Base-by-base conservation (phyloP, 2,329 filamentous ascomycete species). In the Cryphonectria naterciae region DNA sequence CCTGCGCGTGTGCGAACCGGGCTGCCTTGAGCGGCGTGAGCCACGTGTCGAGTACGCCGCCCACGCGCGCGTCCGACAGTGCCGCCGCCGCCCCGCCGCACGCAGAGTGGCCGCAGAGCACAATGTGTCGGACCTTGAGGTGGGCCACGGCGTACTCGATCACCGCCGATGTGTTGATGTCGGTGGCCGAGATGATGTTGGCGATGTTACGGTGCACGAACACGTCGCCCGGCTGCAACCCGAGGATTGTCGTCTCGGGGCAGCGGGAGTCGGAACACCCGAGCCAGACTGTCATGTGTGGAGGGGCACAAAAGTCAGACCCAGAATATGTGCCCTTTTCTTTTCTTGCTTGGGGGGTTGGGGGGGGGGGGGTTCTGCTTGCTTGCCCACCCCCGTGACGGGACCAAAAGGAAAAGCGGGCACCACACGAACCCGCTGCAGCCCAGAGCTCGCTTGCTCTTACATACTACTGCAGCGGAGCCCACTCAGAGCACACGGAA, bases 161-260 rank as follows among this genome's bases (percentile, higher is more conserved):
- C 62, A 95, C 93, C 69, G 89, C 88, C 15, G 89, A 86, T 46
- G 90, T 90, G 82, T 89, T 93, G 79, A 95, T 87, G 79, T 97
- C 94, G 76, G 89, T 90, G 28, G 90, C 84, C 70, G 90, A 89
- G 74, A 97, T 83, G 77, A 95, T 89, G 83, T 97, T 97, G 81
- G 93, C 93, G 79, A 97, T 95, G 84, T 97, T 97, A 79, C 94
- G 92, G 85, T 97, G 93, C 67, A 94, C 92, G 80, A 97, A 97
- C 75, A 97, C 90, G 76, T 97, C 93, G 71, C 94, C 93, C 3
- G 93, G 93, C 77, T 93, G 87, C 71, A 94, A 86, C 77, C 92
- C 91, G 39, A 95, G 87, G 77, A 97, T 87, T 65, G 91, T 94
- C 6, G 93, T 95, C 81, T 96, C 94, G 1, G 94, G 93, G 75